Evolutionary conservation across 371 early-diverging fungal genomes (phyloP).

Genomic region (Mucor ambiguus): DNA sequence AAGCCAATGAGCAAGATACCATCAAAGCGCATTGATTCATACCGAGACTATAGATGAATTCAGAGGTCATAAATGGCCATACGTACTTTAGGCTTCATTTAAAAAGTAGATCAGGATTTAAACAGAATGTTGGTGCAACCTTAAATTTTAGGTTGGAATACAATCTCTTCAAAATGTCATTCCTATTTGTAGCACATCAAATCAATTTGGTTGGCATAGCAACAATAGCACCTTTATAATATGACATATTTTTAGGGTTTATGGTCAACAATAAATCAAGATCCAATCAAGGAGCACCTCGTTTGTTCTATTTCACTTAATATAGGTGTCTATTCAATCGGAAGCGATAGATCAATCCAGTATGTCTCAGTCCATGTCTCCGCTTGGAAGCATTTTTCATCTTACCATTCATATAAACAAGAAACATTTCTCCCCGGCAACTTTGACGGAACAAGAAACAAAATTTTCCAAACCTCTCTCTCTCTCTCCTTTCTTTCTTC

Average conservation of each 20-base stretch:
- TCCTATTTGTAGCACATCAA: background rate
- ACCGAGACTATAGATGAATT: background rate
- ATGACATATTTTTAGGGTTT: background rate
- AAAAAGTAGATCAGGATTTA: background rate
- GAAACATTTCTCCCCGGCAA: conserved; percentile 2
- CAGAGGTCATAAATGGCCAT: background rate
- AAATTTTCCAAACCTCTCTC: background rate
- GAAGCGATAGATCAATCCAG: background rate
- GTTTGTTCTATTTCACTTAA: no score
- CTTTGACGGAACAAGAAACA: background rate
- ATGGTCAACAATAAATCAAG: background rate
- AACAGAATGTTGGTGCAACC: background rate
- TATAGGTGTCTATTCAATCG: no score
- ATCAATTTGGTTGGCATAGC: background rate
- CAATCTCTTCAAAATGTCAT: background rate
- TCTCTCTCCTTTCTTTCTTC: background rate
- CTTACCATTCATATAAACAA: background rate
- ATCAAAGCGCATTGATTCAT: background rate
- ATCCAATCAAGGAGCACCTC: background rate
- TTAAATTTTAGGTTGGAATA: background rate
- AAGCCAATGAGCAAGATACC: background rate
- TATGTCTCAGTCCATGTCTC: background rate
- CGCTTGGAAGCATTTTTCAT: conserved; percentile 1
- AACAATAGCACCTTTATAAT: background rate
- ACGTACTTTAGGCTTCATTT: background rate